A percentile compares a stretch with the other conserved stretches of the same genome.
Evolutionary conservation across 495 filamentous ascomycete species (phyloP).

Genomic region (Daldinia grandis): DNA sequence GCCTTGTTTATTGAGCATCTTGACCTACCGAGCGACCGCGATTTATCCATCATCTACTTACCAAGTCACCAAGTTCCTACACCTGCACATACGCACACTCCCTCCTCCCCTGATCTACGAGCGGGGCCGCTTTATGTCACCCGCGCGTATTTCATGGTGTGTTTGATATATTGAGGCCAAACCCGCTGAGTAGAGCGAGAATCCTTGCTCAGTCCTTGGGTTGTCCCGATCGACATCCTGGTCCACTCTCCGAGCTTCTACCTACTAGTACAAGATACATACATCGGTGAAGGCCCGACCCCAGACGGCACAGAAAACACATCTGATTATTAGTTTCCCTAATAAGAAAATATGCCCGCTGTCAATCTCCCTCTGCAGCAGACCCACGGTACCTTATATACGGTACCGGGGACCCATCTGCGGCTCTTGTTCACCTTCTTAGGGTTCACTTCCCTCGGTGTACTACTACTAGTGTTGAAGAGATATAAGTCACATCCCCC

Average conservation of each 20-base stretch:
- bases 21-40: slow-evolving; percentile 33
- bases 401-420: slow-evolving; percentile 36
- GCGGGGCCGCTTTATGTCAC: slow-evolving; percentile 22
- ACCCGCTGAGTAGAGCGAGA: slow-evolving; percentile 28
- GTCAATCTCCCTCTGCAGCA: slow-evolving; percentile 48
- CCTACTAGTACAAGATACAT: slow-evolving; percentile 39
- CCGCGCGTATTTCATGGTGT: slow-evolving; percentile 22
- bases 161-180: slow-evolving; percentile 27
- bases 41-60: slow-evolving; percentile 24
- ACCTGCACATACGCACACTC: slow-evolving; percentile 17
- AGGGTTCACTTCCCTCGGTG: slow-evolving; percentile 42
- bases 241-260: slow-evolving; percentile 35
- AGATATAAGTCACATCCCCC: slow-evolving; percentile 39
- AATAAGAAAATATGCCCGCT: slow-evolving; percentile 55
- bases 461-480: slow-evolving; percentile 27
- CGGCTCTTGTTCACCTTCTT: slow-evolving; percentile 42
- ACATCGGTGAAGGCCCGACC: slow-evolving; percentile 41
- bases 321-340: slow-evolving; percentile 40
- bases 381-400: slow-evolving; percentile 45
- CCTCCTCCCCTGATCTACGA: slow-evolving; percentile 17
- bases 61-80: slow-evolving; percentile 23
- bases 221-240: slow-evolving; percentile 43
- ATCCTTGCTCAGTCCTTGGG: slow-evolving; percentile 32
- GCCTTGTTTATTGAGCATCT: slow-evolving; percentile 35
- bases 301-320: slow-evolving; percentile 40